These are phyloP conservation scores for Silene latifolia DNA, from an alignment of 148 eudicot species.

Conservation along the genomic window DNA sequence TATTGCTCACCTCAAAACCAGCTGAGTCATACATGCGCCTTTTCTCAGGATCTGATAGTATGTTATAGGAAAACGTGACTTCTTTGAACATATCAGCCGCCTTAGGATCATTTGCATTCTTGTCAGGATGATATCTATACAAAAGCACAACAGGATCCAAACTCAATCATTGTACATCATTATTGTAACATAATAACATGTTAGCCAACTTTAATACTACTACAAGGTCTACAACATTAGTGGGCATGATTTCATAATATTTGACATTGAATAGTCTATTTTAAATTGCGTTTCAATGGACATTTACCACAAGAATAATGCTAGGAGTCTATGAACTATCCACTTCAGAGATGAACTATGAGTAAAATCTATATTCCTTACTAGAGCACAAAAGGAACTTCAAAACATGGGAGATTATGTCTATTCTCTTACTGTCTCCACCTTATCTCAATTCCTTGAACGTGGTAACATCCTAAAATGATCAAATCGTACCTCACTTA, in stretches of 20 bases:
- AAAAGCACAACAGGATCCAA: slow-evolving; percentile 15
- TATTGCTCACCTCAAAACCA: slow-evolving; percentile 77
- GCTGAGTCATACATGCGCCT: slow-evolving; percentile 84
- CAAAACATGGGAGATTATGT: no score
- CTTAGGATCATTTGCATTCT: slow-evolving; percentile 88
- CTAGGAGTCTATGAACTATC: neutral
- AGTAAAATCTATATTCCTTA: neutral
- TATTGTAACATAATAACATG: neutral
- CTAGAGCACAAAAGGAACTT: no score
- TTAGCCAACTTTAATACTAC: neutral
- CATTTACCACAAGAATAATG: neutral
- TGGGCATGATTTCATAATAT: neutral
- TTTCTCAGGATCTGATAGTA: slow-evolving; percentile 91
- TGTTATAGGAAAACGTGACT: slow-evolving; percentile 83
- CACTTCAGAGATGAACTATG: neutral
- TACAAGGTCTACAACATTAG: neutral
- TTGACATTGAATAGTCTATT: neutral
- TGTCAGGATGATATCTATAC: slow-evolving; percentile 93
- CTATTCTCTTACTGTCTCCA: no score
- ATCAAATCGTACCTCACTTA: neutral
- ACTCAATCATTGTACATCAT: slow-evolving; percentile 8
- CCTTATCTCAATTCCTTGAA: neutral
- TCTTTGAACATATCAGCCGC: slow-evolving; percentile 95
- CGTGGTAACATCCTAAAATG: neutral
- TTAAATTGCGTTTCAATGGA: neutral